Evolutionary conservation across 257 asterid species (phyloP), one percentile per base, ranked within the genome.

Genomic region (Knoxia roxburghii): DNA sequence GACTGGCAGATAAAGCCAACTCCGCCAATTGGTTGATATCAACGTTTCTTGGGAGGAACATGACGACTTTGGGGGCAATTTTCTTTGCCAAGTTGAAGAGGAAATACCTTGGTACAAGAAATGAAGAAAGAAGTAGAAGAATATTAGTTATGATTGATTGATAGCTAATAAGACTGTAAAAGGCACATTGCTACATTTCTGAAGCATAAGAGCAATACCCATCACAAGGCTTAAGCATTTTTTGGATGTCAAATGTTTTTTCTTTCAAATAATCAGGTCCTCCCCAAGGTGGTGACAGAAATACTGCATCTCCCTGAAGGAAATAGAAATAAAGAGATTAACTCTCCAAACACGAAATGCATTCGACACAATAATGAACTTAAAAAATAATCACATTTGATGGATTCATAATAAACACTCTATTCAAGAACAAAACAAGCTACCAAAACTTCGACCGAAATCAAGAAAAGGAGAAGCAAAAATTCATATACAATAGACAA

Each of bases 251-350:
- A 55, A 86, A 90, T 70, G 67, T 84, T 76, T 81, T 69, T 55
- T 80, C 92, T 82, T 84, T 90, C 65, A 83, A 58, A 76, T 94
- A 94, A 75, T 80, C 88, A 49, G 97, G 99, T 71, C 99, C 99
- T 41, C 99, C 99, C 96, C 97, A 94, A 14, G 99, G 99, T 20
- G 99, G 99, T 57, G 99, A 94, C 89, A 90, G 76, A 68, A 86
- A 90, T 24, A 90, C 95, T 0, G 82, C 73, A 63, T 90, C 81
- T 41, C 90, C 99, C 99, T 90, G 86, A 76, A 84, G 53, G 46
- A 65, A 55, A 68, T 24, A 5, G 54, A 59, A 26, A 70, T 54
- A 12, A 14, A 27, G 20, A 37, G 27, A 61, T 55, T 41, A 49
- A 65, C 48, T 58, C 30, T 3, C 46, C 48, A 37, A 60, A 53